Evolutionary conservation across 768 basidiomycete species (phyloP).

Genomic region (Phanerochaete sordida): DNA sequence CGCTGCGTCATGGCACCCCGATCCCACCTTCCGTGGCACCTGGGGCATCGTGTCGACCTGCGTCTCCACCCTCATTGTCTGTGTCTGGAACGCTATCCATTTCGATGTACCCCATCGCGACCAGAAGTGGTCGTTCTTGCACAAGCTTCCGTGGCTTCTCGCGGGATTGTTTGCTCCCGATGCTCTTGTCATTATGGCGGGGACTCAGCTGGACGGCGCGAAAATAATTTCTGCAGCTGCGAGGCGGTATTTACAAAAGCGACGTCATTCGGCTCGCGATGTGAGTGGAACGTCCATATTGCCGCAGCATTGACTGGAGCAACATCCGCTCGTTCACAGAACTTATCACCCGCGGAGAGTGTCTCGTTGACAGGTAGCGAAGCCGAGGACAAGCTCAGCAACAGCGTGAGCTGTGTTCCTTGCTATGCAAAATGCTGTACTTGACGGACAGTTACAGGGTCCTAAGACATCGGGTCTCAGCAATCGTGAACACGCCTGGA

Average conservation of each 20-base stretch:
- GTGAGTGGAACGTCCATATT: no score
- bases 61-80: constrained; percentile 9
- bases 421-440: no score
- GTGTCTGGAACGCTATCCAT: constrained; percentile 13
- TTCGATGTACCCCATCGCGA: background rate
- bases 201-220: background rate
- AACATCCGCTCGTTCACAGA: no score
- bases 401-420: no score
- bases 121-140: background rate
- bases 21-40: background rate
- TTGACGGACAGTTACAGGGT: background rate
- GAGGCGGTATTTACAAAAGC: no score
- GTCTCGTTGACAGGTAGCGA: no score
- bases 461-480: no score
- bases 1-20: background rate
- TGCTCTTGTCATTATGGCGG: constrained; percentile 2
- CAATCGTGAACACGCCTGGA: constrained; percentile 10
- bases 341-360: no score
- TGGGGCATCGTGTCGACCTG: constrained; percentile 13
- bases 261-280: background rate
- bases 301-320: no score
- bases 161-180: constrained; percentile 11
- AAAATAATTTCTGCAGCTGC: no score
- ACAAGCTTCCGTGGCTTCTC: background rate
- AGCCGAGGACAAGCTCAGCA: no score